Evolutionary conservation across 1,284 basidiomycete genomes (phyloP).

Genomic region (Malassezia slooffiae): DNA sequence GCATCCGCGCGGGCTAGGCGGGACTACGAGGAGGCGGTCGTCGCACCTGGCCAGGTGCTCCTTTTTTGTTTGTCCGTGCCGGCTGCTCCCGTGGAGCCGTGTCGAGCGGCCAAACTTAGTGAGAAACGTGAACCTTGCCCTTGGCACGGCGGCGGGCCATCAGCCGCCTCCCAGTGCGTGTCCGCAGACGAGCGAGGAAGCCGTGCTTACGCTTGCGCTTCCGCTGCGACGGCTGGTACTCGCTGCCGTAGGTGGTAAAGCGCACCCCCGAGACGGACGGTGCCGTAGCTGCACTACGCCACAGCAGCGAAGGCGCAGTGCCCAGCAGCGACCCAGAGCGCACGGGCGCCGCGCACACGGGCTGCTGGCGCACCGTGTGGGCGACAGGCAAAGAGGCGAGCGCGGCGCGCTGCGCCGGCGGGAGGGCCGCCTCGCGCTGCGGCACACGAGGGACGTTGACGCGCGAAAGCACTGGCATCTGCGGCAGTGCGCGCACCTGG

Average conservation of each 20-base stretch:
- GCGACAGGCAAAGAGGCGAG: background rate
- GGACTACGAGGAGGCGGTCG: no score
- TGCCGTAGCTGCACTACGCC: background rate
- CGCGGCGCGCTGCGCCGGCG: no score
- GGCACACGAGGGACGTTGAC: no score
- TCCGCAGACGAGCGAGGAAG: slow-evolving; percentile 62
- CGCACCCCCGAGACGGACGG: slow-evolving; percentile 3
- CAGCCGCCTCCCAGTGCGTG: slow-evolving; percentile 58
- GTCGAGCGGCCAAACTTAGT: no score
- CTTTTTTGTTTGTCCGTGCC: no score
- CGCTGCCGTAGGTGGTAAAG: slow-evolving; percentile 53
- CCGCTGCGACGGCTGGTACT: slow-evolving; percentile 79
- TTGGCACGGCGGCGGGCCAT: slow-evolving; percentile 47
- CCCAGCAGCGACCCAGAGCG: no score
- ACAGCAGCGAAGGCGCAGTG: no score
- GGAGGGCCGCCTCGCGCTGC: no score
- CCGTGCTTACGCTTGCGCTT: slow-evolving; percentile 80
- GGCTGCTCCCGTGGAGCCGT: no score
- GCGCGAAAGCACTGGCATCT: background rate
- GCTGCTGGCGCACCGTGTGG: background rate
- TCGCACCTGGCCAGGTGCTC: no score
- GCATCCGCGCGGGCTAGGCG: no score
- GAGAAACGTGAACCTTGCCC: slow-evolving; percentile 23
- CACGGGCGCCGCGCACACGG: no score
- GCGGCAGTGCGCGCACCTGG: slow-evolving; percentile 4